Base-by-base conservation (phyloP, 2,329 filamentous ascomycete genomes). In the Alternaria sp. region DNA sequence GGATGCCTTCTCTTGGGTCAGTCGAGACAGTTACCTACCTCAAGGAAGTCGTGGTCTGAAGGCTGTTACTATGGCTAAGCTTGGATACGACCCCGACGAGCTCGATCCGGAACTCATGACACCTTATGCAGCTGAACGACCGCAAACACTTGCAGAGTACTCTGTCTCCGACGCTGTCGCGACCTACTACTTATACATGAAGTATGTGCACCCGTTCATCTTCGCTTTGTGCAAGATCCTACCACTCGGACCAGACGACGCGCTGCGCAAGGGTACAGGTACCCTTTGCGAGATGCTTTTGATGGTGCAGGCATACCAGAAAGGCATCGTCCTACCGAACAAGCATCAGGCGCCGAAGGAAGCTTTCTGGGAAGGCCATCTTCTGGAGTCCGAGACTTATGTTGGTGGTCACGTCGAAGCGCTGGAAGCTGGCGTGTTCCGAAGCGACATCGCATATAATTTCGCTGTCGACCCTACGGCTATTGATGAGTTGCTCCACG, bases 131-230 rank as follows among this genome's bases (percentile, higher is more conserved):
- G 89, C 85, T 64, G 96, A 99, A 81, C 87, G 93, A 68, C 96
- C 96, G 0, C 96, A 99, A 78, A 97, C 93, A 0, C 85, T 99
- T 55, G 95, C 96, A 9, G 96, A 99, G 76, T 99, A 99, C 82
- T 99, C 96, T 0, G 96, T 99, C 47, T 99, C 96, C 74, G 96
- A 99, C 85, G 96, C 96, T 10, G 96, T 99, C 54, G 96, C 96
- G 21, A 99, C 96, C 0, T 99, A 99, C 79, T 99, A 99, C 77
- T 84, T 99, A 66, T 99, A 99, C 86, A 99, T 99, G 96, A 99
- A 99, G 90, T 99, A 99, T 80, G 93, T 99, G n/a, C 96, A 99
- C 79, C 96, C 96, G 4, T 99, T 99, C 84, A 96, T 99, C 79
- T 99, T 99, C 85, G 98, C 96, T 1, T 85, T 99, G 0, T 99